A percentile compares a stretch with the other conserved stretches of the same genome.
Evolutionary conservation across 352 stramenopile genomes (phyloP).

Genomic region (Halophytophthora polymorphica): DNA sequence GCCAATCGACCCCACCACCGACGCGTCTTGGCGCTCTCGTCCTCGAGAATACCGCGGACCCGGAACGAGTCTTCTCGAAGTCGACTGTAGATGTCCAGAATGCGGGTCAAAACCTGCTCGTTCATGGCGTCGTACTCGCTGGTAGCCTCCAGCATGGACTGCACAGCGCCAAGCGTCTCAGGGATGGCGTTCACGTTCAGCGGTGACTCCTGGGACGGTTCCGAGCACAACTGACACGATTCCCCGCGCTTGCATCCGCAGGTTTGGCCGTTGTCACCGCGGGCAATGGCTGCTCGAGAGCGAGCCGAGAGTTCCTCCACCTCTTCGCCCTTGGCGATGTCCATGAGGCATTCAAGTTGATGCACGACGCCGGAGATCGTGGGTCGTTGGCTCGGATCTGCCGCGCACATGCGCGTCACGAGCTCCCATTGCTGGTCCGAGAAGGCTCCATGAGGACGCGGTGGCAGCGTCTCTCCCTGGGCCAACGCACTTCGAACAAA

Average conservation of each 20-base stretch:
- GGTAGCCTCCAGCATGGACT: conserved; percentile 5
- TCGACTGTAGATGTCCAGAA: conserved; percentile 15
- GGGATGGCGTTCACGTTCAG: conserved; percentile 2
- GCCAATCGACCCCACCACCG: conserved; percentile 9
- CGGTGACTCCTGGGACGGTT: too few relatives aligned
- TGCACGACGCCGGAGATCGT: conserved; percentile 24
- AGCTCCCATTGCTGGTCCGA: conserved; percentile 8
- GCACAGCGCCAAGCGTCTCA: conserved; percentile 7
- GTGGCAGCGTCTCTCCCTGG: not conserved
- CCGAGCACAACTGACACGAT: too few relatives aligned
- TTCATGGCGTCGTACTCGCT: conserved; percentile 14
- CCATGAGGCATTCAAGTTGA: conserved; percentile 20
- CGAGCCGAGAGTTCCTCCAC: not conserved
- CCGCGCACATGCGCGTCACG: conserved; percentile 25
- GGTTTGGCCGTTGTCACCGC: too few relatives aligned
- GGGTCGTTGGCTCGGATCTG: conserved; percentile 12
- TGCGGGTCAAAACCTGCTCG: conserved; percentile 6
- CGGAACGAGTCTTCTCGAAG: conserved; percentile 3
- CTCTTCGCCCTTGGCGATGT: conserved; percentile 7
- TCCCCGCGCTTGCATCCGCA: too few relatives aligned
- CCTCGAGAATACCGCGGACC: conserved; percentile 1
- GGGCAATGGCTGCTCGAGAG: too few relatives aligned
- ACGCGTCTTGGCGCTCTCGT: conserved; percentile 8
- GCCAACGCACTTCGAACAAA: not conserved
- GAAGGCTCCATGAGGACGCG: not conserved